Conservation (phyloP, 768 basidiomycete genomes). For the Trametes gibbosa region DNA sequence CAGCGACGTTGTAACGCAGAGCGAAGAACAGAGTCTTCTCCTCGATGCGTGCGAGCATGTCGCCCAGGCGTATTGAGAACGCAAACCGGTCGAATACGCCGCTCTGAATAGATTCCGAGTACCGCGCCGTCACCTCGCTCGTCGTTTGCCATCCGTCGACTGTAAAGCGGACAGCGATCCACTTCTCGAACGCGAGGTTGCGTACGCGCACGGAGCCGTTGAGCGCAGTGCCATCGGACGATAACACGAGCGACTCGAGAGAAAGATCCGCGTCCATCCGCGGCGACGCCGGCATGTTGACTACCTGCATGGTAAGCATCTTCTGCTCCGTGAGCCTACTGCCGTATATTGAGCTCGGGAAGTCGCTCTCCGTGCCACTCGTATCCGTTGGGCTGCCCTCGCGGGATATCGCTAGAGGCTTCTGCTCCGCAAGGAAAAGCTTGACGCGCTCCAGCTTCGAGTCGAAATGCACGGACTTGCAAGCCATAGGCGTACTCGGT, state of each 20-base stretch:
- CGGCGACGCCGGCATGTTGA: slow-evolving; percentile 13
- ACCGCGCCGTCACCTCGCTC: slow-evolving; percentile 83
- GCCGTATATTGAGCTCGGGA: slow-evolving; percentile 67
- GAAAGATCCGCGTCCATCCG: slow-evolving; percentile 41
- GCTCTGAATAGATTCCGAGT: slow-evolving; percentile 43
- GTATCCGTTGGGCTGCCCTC: slow-evolving; percentile 87
- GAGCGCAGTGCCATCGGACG: slow-evolving; percentile 51
- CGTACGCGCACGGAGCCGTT: slow-evolving; percentile 75
- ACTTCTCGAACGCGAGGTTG: slow-evolving; percentile 87
- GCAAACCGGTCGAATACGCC: slow-evolving; percentile 65
- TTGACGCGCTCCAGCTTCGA: slow-evolving; percentile 90
- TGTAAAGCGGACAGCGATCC: slow-evolving; percentile 87
- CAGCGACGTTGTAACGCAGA: slow-evolving; percentile 66
- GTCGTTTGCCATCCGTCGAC: slow-evolving; percentile 96
- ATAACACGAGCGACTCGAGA: slow-evolving; percentile 54
- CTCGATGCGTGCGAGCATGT: slow-evolving; percentile 72
- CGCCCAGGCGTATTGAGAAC: slow-evolving; percentile 75
- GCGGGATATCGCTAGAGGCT: slow-evolving; percentile 89
- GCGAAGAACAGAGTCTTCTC: slow-evolving; percentile 82
- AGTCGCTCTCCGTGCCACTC: slow-evolving; percentile 76
- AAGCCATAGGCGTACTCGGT: slow-evolving; percentile 73
- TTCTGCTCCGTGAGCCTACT: slow-evolving; percentile 26
- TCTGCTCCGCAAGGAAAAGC: slow-evolving; percentile 92
- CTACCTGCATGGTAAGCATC: slow-evolving; percentile 28
- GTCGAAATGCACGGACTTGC: slow-evolving; percentile 93